These are phyloP conservation scores for Fusarium hostae DNA, from an alignment of 2,329 filamentous ascomycete genomes.

Conservation along the genomic window DNA sequence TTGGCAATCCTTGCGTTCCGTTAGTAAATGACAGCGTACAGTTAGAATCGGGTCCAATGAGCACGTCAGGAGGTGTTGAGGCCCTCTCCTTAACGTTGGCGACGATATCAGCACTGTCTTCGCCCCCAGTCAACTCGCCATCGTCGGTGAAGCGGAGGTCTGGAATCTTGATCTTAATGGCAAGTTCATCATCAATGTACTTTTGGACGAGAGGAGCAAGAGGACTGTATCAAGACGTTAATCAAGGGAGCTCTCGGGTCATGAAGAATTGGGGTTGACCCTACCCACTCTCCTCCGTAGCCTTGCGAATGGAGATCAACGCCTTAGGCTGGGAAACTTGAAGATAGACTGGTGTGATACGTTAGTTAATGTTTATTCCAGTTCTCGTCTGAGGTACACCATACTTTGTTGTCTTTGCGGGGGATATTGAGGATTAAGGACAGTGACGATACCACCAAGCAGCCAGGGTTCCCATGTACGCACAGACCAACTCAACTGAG, in stretches of 20 bases:
- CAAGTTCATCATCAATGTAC: neutral
- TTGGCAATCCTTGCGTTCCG: neutral
- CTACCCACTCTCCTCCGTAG: neutral
- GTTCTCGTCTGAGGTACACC: neutral
- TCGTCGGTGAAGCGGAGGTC: neutral
- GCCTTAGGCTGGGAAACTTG: neutral
- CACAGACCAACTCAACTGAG: neutral
- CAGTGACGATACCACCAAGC: neutral
- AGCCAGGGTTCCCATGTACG: neutral
- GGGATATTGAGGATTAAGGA: constrained; percentile 1
- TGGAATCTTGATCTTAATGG: neutral
- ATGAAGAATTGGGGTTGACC: neutral
- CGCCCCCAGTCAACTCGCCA: neutral
- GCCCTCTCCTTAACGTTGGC: neutral
- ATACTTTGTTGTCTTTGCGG: neutral
- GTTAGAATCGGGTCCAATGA: neutral
- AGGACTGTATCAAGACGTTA: neutral
- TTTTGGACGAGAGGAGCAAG: neutral
- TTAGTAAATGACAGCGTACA: neutral
- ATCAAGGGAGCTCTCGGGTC: neutral
- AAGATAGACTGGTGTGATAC: neutral
- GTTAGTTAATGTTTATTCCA: neutral
- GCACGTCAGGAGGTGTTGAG: neutral
- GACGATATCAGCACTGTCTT: neutral
- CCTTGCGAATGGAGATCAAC: neutral